phyloP scores from a whole-genome alignment of 169 alveolate genomes.

The Plasmodium coatneyi region DNA sequence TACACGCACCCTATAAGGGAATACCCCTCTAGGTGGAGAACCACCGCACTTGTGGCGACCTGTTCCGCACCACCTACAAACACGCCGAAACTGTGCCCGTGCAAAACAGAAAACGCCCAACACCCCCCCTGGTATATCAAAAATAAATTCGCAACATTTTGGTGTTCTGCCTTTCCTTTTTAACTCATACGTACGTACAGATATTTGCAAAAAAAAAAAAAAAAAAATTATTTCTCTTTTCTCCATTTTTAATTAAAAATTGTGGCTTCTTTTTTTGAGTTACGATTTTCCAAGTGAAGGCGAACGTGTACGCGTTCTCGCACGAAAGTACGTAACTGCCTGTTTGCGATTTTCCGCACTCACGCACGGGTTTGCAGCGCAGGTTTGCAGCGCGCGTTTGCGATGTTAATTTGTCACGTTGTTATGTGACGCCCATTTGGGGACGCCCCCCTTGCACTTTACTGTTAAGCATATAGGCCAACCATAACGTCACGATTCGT shows the following conservation, averaged over 20 bases:
- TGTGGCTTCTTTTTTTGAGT: neutral
- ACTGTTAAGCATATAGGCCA: neutral
- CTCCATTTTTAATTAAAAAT: neutral
- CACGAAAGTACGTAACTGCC: neutral
- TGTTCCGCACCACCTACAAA: neutral
- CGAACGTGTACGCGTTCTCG: neutral
- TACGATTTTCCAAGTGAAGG: neutral
- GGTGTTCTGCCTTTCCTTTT: neutral
- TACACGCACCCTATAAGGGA: neutral
- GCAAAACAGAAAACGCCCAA: neutral
- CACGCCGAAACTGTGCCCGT: neutral
- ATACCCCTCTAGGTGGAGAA: neutral
- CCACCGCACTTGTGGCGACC: neutral
- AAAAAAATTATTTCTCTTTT: neutral
- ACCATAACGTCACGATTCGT: neutral
- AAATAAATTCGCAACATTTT: neutral
- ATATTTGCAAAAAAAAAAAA: neutral
- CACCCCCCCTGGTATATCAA: neutral
- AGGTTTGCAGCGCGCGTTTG: neutral
- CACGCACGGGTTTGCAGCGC: neutral
- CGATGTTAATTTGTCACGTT: neutral
- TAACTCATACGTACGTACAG: neutral
- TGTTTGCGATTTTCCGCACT: neutral
- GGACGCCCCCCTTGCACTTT: neutral
- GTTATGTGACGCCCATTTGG: neutral